Base-by-base conservation (phyloP, 73 alveolate genomes). In the Paramecium caudatum region DNA sequence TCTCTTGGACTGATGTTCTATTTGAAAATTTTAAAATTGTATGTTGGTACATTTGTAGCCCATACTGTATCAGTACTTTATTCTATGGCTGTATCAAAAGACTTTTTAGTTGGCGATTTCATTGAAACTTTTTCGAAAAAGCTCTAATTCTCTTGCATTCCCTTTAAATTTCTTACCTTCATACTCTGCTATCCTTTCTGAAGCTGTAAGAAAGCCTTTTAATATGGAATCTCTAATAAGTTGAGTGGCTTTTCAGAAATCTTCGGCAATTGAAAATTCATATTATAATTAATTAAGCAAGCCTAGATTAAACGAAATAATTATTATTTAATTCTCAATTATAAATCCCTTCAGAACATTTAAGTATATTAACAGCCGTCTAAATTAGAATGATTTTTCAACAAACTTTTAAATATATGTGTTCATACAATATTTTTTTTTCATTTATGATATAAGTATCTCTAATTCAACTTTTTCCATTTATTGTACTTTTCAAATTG, bases 241-340 rank as follows among this genome's bases (percentile, higher is more conserved):
- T 55, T 55, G 12, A 55, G 23, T 3, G 80, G 80, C 30, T 43
- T 55, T 0, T 37, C 25, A 1, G 23, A 1, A 27, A 55, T 55
- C 30, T 55, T 55, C 5, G 80, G 80, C 10, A 55, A 55, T 55
- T 27, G 30, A 55, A 55, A 55, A 55, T 55, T 55, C 80, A 55
- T 55, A n/a, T n/a, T n/a, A n/a, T n/a, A n/a, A n/a, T n/a, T n/a
- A n/a, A n/a, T n/a, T n/a, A n/a, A n/a, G n/a, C n/a, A n/a, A n/a
- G n/a, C n/a, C n/a, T n/a, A n/a, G n/a, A n/a, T n/a, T n/a, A n/a
- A n/a, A n/a, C n/a, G n/a, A n/a, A n/a, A n/a, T n/a, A n/a, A n/a
- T n/a, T n/a, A n/a, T n/a, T n/a, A n/a, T n/a, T n/a, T n/a, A n/a
- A n/a, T n/a, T n/a, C n/a, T n/a, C n/a, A n/a, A n/a, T n/a, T n/a